These are phyloP conservation scores for Cyberlindnera bimundalis DNA, from an alignment of 805 yeast species.

Conservation along the genomic window DNA sequence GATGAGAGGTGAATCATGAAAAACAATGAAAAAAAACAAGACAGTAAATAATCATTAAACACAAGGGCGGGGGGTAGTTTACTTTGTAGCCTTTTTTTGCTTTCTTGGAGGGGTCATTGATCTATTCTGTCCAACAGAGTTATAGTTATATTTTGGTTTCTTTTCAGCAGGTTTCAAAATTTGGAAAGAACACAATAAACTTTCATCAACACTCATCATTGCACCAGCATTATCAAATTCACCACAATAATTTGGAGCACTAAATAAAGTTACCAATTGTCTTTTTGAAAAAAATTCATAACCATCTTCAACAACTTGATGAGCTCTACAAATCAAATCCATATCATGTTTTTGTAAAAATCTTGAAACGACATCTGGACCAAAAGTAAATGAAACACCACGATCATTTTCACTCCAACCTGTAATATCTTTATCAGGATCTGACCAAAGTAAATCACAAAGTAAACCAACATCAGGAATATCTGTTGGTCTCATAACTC, in stretches of 20 bases:
- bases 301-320: constrained; percentile 99
- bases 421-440: constrained; percentile 96
- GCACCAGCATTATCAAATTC: constrained; percentile 99
- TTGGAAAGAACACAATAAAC: constrained; percentile 92
- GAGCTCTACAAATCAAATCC: constrained; percentile 98
- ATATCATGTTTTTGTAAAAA: constrained; percentile 95
- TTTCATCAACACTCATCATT: constrained; percentile 98
- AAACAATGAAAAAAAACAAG: neutral
- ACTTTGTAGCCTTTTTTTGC: constrained; percentile 48
- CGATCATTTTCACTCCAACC: constrained; percentile 99
- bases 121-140: constrained; percentile 39
- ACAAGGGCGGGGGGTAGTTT: constrained; percentile 14
- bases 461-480: constrained; percentile 96
- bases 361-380: constrained; percentile 98
- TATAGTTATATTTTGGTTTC: constrained; percentile 64
- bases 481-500: constrained; percentile 99
- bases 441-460: constrained; percentile 97
- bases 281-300: constrained; percentile 95
- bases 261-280: constrained; percentile 90
- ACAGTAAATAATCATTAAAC: too few species aligned
- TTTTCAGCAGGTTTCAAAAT: constrained; percentile 98
- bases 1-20: neutral
- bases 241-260: constrained; percentile 98
- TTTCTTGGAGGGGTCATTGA: constrained; percentile 60
- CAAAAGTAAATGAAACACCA: constrained; percentile 98